These are phyloP conservation scores for Eucalyptus fibrosa DNA, from an alignment of 345 rosid species.

Conservation along the genomic window DNA sequence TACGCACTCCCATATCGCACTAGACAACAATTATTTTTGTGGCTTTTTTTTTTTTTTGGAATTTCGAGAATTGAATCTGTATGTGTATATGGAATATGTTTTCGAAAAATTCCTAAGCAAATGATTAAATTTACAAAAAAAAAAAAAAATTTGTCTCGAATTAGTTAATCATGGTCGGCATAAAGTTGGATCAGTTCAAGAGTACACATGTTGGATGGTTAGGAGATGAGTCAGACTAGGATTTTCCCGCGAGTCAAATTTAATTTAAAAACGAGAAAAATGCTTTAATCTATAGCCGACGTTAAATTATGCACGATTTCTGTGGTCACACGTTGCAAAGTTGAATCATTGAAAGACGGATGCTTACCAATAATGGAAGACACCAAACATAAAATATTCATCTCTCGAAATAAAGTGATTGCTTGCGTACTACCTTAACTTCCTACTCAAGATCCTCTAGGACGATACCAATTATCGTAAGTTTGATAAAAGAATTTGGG, in stretches of 20 bases:
- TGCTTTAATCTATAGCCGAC: neutral
- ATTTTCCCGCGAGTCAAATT: neutral
- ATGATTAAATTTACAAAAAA: neutral
- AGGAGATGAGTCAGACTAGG: neutral
- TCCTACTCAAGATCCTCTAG: neutral
- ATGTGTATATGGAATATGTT: neutral
- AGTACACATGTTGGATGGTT: neutral
- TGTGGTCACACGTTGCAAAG: neutral
- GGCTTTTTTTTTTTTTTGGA: neutral
- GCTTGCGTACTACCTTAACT: neutral
- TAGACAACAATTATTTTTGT: neutral
- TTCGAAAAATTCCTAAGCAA: neutral
- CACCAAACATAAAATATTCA: neutral
- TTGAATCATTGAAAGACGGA: neutral
- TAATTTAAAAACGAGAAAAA: neutral
- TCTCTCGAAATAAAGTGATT: neutral
- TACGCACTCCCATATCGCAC: no score
- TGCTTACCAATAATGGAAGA: constrained; percentile 3
- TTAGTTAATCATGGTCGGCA: neutral
- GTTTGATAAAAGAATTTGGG: neutral
- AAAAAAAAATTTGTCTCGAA: neutral
- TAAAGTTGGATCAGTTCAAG: neutral
- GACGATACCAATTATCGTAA: neutral
- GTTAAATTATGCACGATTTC: neutral
- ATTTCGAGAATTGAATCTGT: neutral